These are phyloP conservation scores for Cryptosporidium canis DNA, from an alignment of 169 alveolate species.

Conservation along the genomic window DNA sequence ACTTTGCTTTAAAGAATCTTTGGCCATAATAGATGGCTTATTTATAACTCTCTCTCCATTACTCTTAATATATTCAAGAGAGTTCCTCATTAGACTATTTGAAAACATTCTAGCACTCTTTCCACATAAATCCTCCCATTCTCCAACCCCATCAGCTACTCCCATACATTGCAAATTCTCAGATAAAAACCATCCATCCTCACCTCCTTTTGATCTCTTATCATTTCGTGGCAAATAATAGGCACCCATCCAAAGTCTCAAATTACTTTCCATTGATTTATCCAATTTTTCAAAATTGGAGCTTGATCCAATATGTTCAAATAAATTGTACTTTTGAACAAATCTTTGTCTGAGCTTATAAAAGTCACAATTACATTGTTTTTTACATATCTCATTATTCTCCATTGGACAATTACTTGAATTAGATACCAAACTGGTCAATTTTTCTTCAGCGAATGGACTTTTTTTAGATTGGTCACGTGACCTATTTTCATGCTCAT, in stretches of 20 bases:
- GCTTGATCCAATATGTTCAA: background rate
- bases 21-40: constrained; percentile 28
- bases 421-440: background rate
- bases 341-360: constrained; percentile 34
- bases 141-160: constrained; percentile 80
- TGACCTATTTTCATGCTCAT: background rate
- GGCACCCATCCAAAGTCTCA: constrained; percentile 77
- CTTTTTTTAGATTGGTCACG: background rate
- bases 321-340: constrained; percentile 30
- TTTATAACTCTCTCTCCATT: background rate
- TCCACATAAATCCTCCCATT: constrained; percentile 78
- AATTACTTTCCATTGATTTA: background rate
- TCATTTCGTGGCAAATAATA: constrained; percentile 74
- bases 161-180: constrained; percentile 72
- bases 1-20: constrained; percentile 23
- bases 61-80: constrained; percentile 20
- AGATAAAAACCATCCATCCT: constrained; percentile 77
- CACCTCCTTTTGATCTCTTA: constrained; percentile 77
- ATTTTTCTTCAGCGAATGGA: background rate
- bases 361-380: constrained; percentile 39
- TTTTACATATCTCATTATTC: background rate
- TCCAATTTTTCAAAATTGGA: background rate
- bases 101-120: constrained; percentile 75
- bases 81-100: constrained; percentile 66
- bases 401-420: background rate